Conservation (phyloP, 2,329 filamentous ascomycete species). For the Lachnellula arida region DNA sequence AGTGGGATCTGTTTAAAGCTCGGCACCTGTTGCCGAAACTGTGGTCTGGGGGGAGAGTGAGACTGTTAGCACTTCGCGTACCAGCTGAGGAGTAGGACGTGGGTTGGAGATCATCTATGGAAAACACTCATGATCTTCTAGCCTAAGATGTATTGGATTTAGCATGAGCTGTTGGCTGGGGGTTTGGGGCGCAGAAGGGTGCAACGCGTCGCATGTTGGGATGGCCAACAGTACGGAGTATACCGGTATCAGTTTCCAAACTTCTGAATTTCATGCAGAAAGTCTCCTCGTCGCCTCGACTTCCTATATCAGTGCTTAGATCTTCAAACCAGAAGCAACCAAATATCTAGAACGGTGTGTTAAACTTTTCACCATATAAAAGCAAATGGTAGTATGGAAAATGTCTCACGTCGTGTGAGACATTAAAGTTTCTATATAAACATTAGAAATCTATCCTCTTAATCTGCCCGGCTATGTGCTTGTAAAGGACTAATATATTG, state of each 20-base stretch:
- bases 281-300: not conserved
- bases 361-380: no score
- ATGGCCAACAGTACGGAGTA: constrained; percentile 12
- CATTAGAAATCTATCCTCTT: no score
- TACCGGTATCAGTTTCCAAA: constrained; percentile 21
- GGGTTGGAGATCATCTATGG: not conserved
- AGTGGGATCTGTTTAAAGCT: not conserved
- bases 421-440: no score
- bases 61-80: not conserved
- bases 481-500: no score
- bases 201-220: constrained; percentile 17
- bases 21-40: not conserved
- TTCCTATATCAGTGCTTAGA: not conserved
- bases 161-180: not conserved
- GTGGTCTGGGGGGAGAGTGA: not conserved
- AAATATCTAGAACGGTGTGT: not conserved
- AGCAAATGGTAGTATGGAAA: no score
- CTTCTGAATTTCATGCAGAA: constrained; percentile 17
- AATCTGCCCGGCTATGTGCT: no score
- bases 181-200: not conserved
- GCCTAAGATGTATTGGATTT: not conserved
- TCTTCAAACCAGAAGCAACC: not conserved
- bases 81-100: not conserved
- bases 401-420: no score
- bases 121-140: constrained; percentile 4